Evolutionary conservation across 495 filamentous ascomycete genomes (phyloP), one percentile per base, ranked within the genome.

Genomic region (Aspergillus bridgeri): DNA sequence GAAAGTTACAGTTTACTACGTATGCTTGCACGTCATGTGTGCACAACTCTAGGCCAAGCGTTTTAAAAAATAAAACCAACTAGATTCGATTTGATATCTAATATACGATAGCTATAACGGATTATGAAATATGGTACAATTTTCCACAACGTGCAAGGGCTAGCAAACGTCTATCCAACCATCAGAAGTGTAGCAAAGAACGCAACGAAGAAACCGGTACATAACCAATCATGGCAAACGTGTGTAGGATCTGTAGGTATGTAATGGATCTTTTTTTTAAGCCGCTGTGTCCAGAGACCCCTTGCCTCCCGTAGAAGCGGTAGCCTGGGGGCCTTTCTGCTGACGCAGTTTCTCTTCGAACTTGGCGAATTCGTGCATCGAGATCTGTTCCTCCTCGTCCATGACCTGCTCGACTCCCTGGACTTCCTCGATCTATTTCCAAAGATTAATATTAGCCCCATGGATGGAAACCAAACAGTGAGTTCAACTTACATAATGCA

Each of bases 321-420:
- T 74, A 45, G 80, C 77, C 43, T 72, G 71, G n/a, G 76, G 63
- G 21, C 78, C 85, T 66, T 90, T 92, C 64, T 91, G 88, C 66
- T 85, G 80, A 68, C 83, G 85, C 64, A 98, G 73, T 74, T 96
- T 96, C 78, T 96, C 91, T 70, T 98, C 94, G 72, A 98, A 98
- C 72, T 88, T 92, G 46, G 89, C 89, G 73, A 98, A 98, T 65
- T 98, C 94, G 58, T 86, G 76, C 68, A 93, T 79, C 9, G 93
- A 88, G 59, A 96, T 83, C 74, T 96, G 89, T 73, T 98, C 94
- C 69, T 96, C 94, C 64, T 89, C 81, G 64, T 97, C 94, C 67
- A 96, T 69, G 3, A 96, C 88, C 72, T 98, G 93, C 53, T 91
- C 82, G 43, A 98, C 93, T 6, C 89, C 90, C 69, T 96, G 83